Percentiles rank a stretch among this genome's conserved stretches.
Evolutionary conservation across 1,284 basidiomycete species (phyloP).

Genomic region (Anthracocystis panici-leucophaei): DNA sequence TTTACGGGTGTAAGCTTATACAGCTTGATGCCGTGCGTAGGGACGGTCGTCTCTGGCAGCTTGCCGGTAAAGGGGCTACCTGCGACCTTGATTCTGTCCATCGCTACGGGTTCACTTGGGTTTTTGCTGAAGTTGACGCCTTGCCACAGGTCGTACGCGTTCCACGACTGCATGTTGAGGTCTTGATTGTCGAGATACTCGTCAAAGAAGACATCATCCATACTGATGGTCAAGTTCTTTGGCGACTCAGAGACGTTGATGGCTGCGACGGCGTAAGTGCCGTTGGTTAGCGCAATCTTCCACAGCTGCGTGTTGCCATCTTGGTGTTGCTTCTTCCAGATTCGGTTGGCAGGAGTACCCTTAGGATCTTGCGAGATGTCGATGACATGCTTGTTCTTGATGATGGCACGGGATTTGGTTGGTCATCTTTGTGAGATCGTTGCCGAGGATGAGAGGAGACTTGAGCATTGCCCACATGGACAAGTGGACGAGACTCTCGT

Average conservation of each 20-base stretch:
- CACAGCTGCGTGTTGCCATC: constrained; percentile 47
- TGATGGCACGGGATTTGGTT: constrained; percentile 46
- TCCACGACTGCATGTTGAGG: constrained; percentile 16
- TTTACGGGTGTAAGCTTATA: constrained; percentile 17
- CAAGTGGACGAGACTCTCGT: constrained; percentile 62
- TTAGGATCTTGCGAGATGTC: constrained; percentile 58
- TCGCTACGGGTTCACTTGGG: constrained; percentile 4
- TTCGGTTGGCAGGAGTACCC: constrained; percentile 52
- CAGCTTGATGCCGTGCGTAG: constrained; percentile 32
- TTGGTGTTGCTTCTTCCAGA: constrained; percentile 32
- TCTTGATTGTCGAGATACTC: constrained; percentile 31
- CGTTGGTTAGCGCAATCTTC: constrained; percentile 43
- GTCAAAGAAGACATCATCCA: constrained; percentile 38
- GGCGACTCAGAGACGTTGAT: constrained; percentile 43
- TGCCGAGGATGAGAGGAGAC: constrained; percentile 67
- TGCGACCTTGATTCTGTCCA: constrained; percentile 21
- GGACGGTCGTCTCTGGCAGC: constrained; percentile 21
- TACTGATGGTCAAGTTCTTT: constrained; percentile 26
- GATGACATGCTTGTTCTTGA: constrained; percentile 64
- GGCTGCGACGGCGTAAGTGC: constrained; percentile 41
- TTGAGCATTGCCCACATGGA: constrained; percentile 66
- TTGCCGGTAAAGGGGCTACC: constrained; percentile 13
- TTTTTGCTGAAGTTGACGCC: constrained; percentile 31
- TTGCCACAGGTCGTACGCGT: constrained; percentile 37
- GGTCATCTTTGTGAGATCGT: constrained; percentile 59